Base-by-base conservation (phyloP, 1,284 basidiomycete species). In the Ganoderma meredithae region DNA sequence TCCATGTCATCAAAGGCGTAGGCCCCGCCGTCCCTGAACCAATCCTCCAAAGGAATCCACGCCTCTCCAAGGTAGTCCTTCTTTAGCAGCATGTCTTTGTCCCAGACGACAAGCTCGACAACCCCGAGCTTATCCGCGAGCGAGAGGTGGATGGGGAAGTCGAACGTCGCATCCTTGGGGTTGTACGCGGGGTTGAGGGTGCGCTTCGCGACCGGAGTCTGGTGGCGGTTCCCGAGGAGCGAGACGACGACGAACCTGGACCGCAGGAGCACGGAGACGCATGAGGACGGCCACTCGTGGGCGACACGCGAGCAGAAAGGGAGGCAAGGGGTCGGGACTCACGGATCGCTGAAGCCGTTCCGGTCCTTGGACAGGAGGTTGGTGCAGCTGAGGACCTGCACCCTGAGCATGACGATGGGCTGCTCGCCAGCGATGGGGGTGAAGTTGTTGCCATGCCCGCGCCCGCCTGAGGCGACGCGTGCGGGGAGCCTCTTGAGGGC, bases 11-110 rank as follows among this genome's bases (percentile, higher is more conserved):
- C 82, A 77, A 90, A 94, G 1, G 76, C 81, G 65, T 85, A 85
- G 0, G 83, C 81, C 31, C 83, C 80, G 1, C 82, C 85, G 1
- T 84, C 83, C 25, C 78, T 78, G 77, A 95, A 95, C 95, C 96
- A 98, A 58, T 94, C 88, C 39, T 92, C 89, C 33, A 97, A 78
- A 0, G 88, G 86, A 8, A 98, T 77, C 0, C 90, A 87, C 12
- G 90, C 87, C 80, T 99, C 97, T 39, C 97, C 97, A 60, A 99
- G 87, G 80, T 98, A 99, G 68, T 98, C 96, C 82, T 97, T 96
- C 77, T 86, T 88, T 72, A 95, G 80, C 72, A 95, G 80, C 73
- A 91, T 82, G 76, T 97, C 97, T 82, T 94, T 96, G 81, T 97
- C 96, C 97, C 97, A 99, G 0, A 96, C 85, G 40, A 98, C 91